Evolutionary conservation across 768 basidiomycete species (phyloP).

Genomic region (Psilocybe azurescens): DNA sequence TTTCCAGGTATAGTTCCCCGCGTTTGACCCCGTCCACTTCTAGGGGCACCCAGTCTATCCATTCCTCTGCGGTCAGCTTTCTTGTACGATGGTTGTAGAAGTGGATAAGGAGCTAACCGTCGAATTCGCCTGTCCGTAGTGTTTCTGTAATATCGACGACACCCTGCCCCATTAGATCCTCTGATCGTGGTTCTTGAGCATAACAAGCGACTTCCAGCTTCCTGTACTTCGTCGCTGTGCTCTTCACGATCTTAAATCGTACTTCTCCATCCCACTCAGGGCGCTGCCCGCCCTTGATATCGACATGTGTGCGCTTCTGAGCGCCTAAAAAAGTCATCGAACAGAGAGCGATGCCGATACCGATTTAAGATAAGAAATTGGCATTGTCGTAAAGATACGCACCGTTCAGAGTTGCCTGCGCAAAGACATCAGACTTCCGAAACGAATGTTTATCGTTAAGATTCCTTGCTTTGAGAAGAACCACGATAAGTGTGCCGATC

Average conservation of each 20-base stretch:
- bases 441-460: slow-evolving; percentile 83
- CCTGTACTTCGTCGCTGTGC: slow-evolving; percentile 56
- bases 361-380: background rate
- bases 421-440: slow-evolving; percentile 92
- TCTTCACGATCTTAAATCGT: slow-evolving; percentile 73
- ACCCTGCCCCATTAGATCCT: slow-evolving; percentile 81
- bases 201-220: slow-evolving; percentile 79
- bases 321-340: slow-evolving; percentile 38
- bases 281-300: slow-evolving; percentile 89
- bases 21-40: slow-evolving; percentile 57
- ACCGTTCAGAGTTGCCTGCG: slow-evolving; percentile 64
- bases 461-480: slow-evolving; percentile 85
- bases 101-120: slow-evolving; percentile 63
- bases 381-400: slow-evolving; percentile 10
- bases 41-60: slow-evolving; percentile 41
- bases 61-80: background rate
- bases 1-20: slow-evolving; percentile 90
- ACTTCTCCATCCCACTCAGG: slow-evolving; percentile 94
- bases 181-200: slow-evolving; percentile 74
- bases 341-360: background rate
- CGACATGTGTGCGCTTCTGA: slow-evolving; percentile 72
- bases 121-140: slow-evolving; percentile 86
- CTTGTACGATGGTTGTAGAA: background rate
- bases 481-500: slow-evolving; percentile 84
- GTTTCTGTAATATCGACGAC: slow-evolving; percentile 79